These are phyloP conservation scores for Sphagnum contortum DNA, from an alignment of 225 moss, liverwort and hornwort genomes.

Conservation along the genomic window DNA sequence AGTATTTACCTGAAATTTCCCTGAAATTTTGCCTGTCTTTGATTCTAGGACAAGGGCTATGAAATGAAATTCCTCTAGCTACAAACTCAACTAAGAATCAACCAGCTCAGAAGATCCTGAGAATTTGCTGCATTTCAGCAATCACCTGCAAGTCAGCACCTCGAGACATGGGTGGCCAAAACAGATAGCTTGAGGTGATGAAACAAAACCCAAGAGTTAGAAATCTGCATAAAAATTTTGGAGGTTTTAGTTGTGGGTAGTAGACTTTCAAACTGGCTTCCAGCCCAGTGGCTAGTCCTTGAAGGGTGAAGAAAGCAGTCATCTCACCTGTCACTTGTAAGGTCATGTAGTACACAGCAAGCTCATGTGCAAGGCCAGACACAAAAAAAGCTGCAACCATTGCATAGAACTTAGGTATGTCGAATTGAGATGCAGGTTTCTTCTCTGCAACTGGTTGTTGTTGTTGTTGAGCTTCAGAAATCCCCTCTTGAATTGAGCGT, in stretches of 20 bases:
- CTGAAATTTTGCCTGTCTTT: too few species aligned
- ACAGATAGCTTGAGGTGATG: conserved; percentile 12
- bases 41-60: too few species aligned
- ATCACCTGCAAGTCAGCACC: conserved; percentile 5
- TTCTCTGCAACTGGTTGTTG: background rate
- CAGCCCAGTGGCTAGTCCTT: conserved; percentile 18
- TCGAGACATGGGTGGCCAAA: conserved; percentile 30
- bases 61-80: too few species aligned
- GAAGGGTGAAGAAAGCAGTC: conserved; percentile 34
- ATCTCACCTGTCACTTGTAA: conserved; percentile 25
- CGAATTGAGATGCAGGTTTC: background rate
- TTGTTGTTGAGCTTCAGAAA: too few species aligned
- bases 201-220: conserved; percentile 23
- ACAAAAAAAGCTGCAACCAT: conserved; percentile 23
- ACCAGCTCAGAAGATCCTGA: background rate
- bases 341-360: conserved; percentile 30
- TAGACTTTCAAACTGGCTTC: conserved; percentile 18
- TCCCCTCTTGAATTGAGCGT: too few species aligned
- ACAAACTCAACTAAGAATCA: too few species aligned
- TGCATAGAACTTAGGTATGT: conserved; percentile 18
- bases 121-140: conserved; percentile 15
- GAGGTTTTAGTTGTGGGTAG: background rate
- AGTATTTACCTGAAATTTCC: too few species aligned
- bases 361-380: conserved; percentile 38
- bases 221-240: conserved; percentile 2